Evolutionary conservation across 73 alveolate genomes (phyloP).

Genomic region (Halteria grandinella): DNA sequence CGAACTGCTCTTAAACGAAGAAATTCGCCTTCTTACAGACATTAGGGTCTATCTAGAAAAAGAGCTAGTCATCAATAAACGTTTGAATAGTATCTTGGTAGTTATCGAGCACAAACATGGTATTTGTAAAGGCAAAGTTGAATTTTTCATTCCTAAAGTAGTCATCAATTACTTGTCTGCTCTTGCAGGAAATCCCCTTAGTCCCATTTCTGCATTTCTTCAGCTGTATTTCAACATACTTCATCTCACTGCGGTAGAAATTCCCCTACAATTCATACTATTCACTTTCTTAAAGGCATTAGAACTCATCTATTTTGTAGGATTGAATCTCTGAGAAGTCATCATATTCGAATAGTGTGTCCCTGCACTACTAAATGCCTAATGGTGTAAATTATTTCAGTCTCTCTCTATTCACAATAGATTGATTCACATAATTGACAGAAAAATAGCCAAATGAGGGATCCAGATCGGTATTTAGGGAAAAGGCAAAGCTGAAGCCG

Average conservation of each 20-base stretch:
- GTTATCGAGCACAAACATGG: constrained; percentile 11
- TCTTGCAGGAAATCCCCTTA: neutral
- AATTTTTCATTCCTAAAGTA: constrained; percentile 20
- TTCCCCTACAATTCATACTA: constrained; percentile 23
- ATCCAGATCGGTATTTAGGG: neutral
- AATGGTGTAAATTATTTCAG: too few relatives aligned
- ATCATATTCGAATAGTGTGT: neutral
- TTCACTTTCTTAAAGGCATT: neutral
- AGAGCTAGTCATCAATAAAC: neutral
- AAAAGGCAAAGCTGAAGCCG: constrained; percentile 40
- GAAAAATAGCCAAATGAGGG: constrained; percentile 16
- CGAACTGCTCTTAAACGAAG: neutral
- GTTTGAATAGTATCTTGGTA: too few relatives aligned
- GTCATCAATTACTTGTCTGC: neutral
- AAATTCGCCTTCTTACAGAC: constrained; percentile 6
- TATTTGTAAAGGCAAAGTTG: constrained; percentile 32
- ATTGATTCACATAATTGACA: too few relatives aligned
- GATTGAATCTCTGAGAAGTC: neutral
- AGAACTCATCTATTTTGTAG: neutral
- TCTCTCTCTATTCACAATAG: too few relatives aligned
- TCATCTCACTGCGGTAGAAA: neutral
- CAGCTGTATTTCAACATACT: constrained; percentile 21
- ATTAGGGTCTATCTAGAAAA: neutral
- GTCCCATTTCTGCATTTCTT: constrained; percentile 14
- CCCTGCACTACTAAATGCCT: neutral